Percentiles rank a stretch among this genome's conserved stretches.
Conservation (phyloP, 345 rosid species). For the Syzygium grande region DNA sequence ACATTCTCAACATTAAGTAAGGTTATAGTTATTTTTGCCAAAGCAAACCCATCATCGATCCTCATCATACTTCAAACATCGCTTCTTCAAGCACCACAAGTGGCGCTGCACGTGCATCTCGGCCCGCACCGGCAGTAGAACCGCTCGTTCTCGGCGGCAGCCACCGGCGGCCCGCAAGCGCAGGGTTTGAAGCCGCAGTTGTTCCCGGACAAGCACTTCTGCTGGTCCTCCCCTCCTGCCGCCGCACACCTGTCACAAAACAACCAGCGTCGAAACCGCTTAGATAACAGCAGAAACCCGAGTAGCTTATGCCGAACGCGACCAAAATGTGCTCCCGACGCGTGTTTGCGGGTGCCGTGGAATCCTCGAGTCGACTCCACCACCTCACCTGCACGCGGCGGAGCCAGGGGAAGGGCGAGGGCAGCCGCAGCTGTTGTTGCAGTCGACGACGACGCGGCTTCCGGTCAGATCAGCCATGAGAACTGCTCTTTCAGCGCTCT, state of each 20-base stretch:
- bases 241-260: background rate
- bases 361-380: background rate
- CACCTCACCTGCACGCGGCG: background rate
- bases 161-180: rapidly evolving
- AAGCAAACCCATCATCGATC: background rate
- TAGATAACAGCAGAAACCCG: background rate
- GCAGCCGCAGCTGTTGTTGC: background rate
- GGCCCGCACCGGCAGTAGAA: background rate
- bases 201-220: background rate
- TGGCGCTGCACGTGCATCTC: background rate
- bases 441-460: background rate
- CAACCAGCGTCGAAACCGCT: rapidly evolving
- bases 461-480: background rate
- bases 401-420: background rate
- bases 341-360: rapidly evolving
- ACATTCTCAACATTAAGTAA: background rate
- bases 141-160: rapidly evolving
- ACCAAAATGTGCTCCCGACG: too few species aligned
- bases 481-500: background rate
- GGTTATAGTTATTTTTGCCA: background rate
- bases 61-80: too few species aligned
- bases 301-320: background rate
- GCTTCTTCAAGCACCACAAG: background rate
- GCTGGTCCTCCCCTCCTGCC: background rate
- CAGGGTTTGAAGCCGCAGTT: background rate